Evolutionary conservation across 1,284 basidiomycete species (phyloP), one percentile per base, ranked within the genome.

Genomic region (Marasmius tenuissimus): DNA sequence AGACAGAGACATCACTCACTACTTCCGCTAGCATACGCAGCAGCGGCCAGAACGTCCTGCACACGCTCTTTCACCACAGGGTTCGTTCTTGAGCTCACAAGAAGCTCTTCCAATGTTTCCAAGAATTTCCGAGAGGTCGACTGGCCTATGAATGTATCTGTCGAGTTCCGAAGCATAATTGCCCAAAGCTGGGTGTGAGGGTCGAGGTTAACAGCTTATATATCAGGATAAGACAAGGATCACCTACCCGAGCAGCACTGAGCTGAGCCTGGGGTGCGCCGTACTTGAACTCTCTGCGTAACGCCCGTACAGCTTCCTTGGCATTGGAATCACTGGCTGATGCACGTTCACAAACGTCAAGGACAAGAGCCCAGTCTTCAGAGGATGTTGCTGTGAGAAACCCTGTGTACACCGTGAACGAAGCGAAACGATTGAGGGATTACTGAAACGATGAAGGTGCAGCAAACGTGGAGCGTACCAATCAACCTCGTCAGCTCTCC

Each of bases 281-380:
- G 67, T 88, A 89, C 87, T 91, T 92, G 79, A 93, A 90, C 72
- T 93, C 91, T 47, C 86, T 81, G 51, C 90, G 75, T 38, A 93
- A 76, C 0, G 91, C 88, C 58, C 86, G 85, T 16, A 87, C 82
- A 0, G 89, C 89, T 67, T 92, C 90, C 70, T 89, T 92, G 10
- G 91, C 91, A 60, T 84, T 85, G 11, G 74, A 68, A 63, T 92
- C 89, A 68, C 67, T 89, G 0, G 81, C 73, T 1, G 87, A 89
- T 0, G 88, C 87, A 52, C 87, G 80, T 58, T 93, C 91, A 66
- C 90, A 92, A 18, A 93, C 86, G 60, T 93, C 91, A 39, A 92
- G 76, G 0, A 92, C 88, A 39, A 93, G 79, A 0, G 82, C 73
- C 91, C 90, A 92, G 69, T 93, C 89, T 70, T 92, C 90, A 4